Evolutionary conservation across 257 asterid species (phyloP), one percentile per base, ranked within the genome.

Genomic region (Rhazya stricta): DNA sequence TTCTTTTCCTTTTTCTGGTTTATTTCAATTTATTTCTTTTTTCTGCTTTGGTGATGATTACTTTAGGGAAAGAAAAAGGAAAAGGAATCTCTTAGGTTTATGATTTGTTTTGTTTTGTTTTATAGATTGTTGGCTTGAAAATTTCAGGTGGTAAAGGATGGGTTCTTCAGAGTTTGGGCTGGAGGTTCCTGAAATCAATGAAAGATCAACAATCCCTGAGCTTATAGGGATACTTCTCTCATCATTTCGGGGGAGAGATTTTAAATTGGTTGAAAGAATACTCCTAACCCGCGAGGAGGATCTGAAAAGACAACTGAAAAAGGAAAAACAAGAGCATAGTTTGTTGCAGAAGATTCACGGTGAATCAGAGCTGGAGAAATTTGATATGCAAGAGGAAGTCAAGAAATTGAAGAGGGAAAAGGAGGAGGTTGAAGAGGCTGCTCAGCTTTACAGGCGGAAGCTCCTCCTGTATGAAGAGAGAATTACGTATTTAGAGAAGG

Each of bases 231-330:
- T 39, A 41, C 42, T 80, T 10, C 74, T 29, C 32, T 27, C 63
- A 50, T 74, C 91, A 1, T 80, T 83, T 71, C 74, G 54, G 27
- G 62, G 61, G n/a, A 37, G 78, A 30, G 82, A 82, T 13, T 79
- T 62, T 56, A 30, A 73, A 48, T 76, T 79, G 51, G 86, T 85
- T 1, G 82, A 79, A 58, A 68, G 43, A 5, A 48, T 78, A 5
- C 18, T 86, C 23, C 68, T 72, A 39, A 76, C 61, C n/a, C 84
- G 84, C 1, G 88, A 85, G 57, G 75, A 76, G 11, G 66, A 43
- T 3, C 29, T 68, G 77, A 67, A 75, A 58, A 5, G 15, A 8
- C 83, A 86, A 81, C 41, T 80, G n/a, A 73, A 76, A 39, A 79
- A 45, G 23, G 86, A 80, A 4, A 30, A 81, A 46, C 60, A 60